Conservation (phyloP, 2,329 filamentous ascomycete species). For the Plenodomus biglobosus region DNA sequence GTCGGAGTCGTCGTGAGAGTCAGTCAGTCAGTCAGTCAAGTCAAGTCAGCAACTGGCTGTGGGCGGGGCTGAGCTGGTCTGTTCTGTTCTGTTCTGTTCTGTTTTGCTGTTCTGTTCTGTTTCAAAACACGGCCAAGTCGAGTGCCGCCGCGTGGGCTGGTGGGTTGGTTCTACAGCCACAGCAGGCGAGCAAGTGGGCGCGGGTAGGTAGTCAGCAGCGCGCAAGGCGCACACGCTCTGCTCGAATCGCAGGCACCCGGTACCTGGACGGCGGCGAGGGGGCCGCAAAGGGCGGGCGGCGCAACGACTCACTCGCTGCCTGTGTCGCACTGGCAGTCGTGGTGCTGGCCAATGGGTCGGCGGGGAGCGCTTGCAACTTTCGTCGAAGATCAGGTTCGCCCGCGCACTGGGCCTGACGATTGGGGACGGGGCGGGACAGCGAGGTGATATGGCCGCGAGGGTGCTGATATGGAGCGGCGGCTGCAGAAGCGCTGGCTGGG, state of each 20-base stretch:
- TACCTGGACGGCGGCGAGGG: slow-evolving; percentile 29
- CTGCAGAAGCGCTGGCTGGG: slow-evolving; percentile 40
- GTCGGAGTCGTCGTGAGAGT: no score
- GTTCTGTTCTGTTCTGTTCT: no score
- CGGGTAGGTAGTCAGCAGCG: slow-evolving; percentile 22
- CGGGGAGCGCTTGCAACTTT: slow-evolving; percentile 23
- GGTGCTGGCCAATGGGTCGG: slow-evolving; percentile 31
- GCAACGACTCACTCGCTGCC: slow-evolving; percentile 22
- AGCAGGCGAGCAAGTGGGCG: no score
- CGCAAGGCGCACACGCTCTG: slow-evolving; percentile 25
- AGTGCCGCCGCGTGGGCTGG: slow-evolving; percentile 13
- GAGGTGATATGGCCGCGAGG: slow-evolving; percentile 32
- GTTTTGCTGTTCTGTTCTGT: no score
- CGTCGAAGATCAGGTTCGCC: slow-evolving; percentile 23
- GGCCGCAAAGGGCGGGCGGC: slow-evolving; percentile 16
- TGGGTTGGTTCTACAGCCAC: no score
- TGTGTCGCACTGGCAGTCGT: slow-evolving; percentile 22
- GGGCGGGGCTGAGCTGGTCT: no score
- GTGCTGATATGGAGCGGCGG: slow-evolving; percentile 33
- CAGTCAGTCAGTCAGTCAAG: no score
- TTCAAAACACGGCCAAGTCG: slow-evolving; percentile 7
- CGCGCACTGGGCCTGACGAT: slow-evolving; percentile 20
- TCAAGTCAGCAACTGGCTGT: slow-evolving; percentile 24
- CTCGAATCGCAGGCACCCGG: slow-evolving; percentile 26
- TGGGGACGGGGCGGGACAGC: slow-evolving; percentile 20